phyloP scores from a whole-genome alignment of 306 rosid genomes.

The Gynostemma pentaphyllum region DNA sequence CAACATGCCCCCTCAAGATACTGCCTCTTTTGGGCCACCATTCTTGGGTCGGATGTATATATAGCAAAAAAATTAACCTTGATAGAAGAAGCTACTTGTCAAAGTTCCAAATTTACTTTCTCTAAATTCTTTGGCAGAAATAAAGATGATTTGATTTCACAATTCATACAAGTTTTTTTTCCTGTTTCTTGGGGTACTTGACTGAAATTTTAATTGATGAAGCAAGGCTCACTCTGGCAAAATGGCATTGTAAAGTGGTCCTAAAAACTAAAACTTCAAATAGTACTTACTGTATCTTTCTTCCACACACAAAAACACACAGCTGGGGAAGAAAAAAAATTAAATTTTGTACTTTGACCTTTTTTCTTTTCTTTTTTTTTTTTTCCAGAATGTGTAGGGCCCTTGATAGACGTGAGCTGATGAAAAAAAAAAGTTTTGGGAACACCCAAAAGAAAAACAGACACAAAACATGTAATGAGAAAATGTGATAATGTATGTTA shows the following conservation, averaged over 20 bases:
- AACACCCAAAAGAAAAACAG: background rate
- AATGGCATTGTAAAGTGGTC: slow-evolving; percentile 4
- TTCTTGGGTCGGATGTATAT: too few species aligned
- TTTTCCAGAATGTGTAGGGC: background rate
- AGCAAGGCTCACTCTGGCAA: background rate
- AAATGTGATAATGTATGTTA: background rate
- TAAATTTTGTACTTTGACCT: background rate
- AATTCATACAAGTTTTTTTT: slow-evolving; percentile 3
- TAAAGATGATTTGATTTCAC: background rate
- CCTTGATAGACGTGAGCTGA: background rate
- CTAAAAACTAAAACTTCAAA: slow-evolving; percentile 8
- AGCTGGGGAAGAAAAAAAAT: background rate
- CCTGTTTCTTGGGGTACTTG: slow-evolving; percentile 3
- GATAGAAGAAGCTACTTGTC: background rate
- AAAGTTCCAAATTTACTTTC: slow-evolving; percentile 2
- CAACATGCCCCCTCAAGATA: too few species aligned
- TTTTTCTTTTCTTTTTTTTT: background rate
- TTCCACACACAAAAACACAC: background rate
- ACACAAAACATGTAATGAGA: background rate
- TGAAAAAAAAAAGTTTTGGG: background rate
- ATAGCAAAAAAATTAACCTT: too few species aligned
- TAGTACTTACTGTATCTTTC: background rate
- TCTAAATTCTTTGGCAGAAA: background rate
- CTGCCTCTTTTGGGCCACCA: too few species aligned
- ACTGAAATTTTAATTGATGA: background rate